phyloP scores from a whole-genome alignment of 441 rosid species.

The Macaranga tanarius region DNA sequence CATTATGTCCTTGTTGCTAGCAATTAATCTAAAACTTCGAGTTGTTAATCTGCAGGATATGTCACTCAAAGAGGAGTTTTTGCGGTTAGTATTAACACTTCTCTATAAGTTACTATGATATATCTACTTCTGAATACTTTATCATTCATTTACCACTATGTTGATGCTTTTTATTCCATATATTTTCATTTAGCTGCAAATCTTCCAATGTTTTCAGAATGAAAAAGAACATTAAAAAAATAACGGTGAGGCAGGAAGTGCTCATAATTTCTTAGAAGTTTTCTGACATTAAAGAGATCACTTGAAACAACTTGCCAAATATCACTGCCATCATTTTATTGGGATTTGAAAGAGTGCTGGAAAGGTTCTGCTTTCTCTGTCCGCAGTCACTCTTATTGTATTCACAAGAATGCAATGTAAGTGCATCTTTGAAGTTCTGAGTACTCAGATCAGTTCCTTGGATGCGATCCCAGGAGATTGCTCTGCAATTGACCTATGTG shows the following conservation, averaged over 20 bases:
- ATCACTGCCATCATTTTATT: not conserved
- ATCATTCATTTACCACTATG: not conserved
- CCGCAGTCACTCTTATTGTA: not conserved
- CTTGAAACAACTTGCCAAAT: not conserved
- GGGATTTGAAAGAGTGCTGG: not conserved
- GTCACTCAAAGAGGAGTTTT: conserved; percentile 33
- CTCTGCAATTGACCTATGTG: not conserved
- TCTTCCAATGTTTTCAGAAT: not conserved
- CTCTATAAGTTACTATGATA: not conserved
- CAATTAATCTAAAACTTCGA: conserved; percentile 38
- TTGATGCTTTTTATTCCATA: not conserved
- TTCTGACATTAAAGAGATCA: not conserved
- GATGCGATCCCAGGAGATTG: not conserved
- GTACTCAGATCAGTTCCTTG: not conserved
- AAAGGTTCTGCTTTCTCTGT: not conserved
- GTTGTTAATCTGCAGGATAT: conserved; percentile 38
- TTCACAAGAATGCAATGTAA: too few species aligned
- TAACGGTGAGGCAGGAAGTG: not conserved
- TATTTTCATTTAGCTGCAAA: not conserved
- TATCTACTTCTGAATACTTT: not conserved
- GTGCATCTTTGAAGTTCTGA: too few species aligned
- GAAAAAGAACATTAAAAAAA: not conserved
- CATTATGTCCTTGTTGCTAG: conserved; percentile 41
- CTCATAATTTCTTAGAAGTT: not conserved
- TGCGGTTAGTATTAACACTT: conserved; percentile 34